Base-by-base conservation (phyloP, 2,329 filamentous ascomycete genomes). In the Rhinocladiella mackenziei region DNA sequence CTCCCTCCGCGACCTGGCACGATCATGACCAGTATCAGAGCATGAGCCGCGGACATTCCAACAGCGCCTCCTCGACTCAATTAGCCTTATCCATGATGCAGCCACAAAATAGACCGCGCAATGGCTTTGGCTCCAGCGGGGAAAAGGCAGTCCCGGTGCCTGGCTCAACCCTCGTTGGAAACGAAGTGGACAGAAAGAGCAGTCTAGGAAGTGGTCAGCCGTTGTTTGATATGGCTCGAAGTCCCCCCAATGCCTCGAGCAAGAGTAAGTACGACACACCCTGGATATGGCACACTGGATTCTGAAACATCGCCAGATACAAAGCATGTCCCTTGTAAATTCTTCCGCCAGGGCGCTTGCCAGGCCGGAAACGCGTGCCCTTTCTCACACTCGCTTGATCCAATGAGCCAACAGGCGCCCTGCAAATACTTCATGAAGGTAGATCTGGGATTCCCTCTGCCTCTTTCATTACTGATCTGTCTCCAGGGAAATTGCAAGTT, bases 371-470 rank as follows among this genome's bases (percentile, higher is more conserved):
- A 86, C 65, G 88, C 89, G 55, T 98, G 92, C 71, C 92, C 92
- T 29, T 98, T 97, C 69, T 87, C 89, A 59, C 92, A 98, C 70
- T 91, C 94, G 54, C 81, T 92, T 54, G 86, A 92, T 63, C 78
- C 82, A 20, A 80, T 89, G 29, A 79, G 85, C 39, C 88, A 96
- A 65, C 89, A 86, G 51, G 81, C 94, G 55, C 80, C 80, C 9
- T 98, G 92, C 82, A 98, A 97, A 70, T 98, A 97, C 71, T 98
- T 97, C 66, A 86, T 89, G 62, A 98, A 97, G 83, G 89, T 94
- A 72, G 59, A 5, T 6, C 32, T 15, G 19, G 20, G 11, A 40
- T 23, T 42, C 50, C 56, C 48, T 61, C 61, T 58, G 53, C 13
- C 8, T 9, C 29, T 31, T 8, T 31, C 7, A 6, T 6, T 31